Base-by-base conservation (phyloP, 1,284 basidiomycete species). In the Puccinia polysora region DNA sequence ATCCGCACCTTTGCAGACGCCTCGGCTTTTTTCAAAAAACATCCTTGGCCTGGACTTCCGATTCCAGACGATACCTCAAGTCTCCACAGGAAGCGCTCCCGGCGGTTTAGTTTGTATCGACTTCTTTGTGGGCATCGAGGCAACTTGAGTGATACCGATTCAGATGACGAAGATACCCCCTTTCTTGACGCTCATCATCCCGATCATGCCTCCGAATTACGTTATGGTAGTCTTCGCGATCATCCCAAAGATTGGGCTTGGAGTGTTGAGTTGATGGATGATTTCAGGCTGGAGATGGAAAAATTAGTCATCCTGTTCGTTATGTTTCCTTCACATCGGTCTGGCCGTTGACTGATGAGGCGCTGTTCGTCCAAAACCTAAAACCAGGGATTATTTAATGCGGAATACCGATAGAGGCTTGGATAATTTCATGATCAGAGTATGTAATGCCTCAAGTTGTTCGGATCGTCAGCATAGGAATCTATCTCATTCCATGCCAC, bases 11-110 rank as follows among this genome's bases (percentile, higher is more conserved):
- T 65, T 43, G 6, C 74, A 88, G 92, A 94, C 79, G 89, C 90
- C 0, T 90, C 89, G 4, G 88, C 90, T 73, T 94, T 93, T 76
- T 83, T 96, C 69, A 85, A 88, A 52, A 87, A 86, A 76, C 85
- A 95, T 78, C 90, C 92, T 1, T 91, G 88, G 87, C 92, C 92
- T 1, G 90, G 90, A 7, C 85, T 90, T 38, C 85, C 89, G 4
- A 86, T 91, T 30, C 81, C 86, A 10, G 90, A 93, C 78, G 90
- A 91, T 75, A 89, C 91, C 77, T 86, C 87, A 20, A 85, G 84
- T 20, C 50, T 34, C 34, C 50, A 43, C 23, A 36, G 70, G 20
- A 55, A 47, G 7, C 45, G 40, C 14, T 25, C 53, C 4, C 12
- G 45, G 38, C 30, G 32, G 75, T 80, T 6, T 62, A 75, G 75